Evolutionary conservation across 441 rosid species (phyloP), one percentile per base, ranked within the genome.

Genomic region (Erysimum pusillum): DNA sequence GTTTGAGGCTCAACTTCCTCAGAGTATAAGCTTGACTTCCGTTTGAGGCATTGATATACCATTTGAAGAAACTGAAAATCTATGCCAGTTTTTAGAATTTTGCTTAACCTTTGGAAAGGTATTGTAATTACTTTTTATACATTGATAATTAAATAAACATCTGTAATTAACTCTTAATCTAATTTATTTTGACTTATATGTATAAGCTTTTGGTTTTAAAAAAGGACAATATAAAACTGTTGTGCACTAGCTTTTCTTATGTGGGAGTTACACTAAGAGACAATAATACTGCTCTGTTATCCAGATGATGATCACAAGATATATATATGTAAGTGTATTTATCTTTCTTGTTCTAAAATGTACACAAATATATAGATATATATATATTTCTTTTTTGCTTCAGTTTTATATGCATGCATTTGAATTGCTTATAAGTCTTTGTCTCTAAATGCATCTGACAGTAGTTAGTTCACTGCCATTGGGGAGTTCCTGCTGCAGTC

Each of bases 391-490:
- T n/a, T n/a, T n/a, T n/a, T n/a, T n/a, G n/a, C n/a, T n/a, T n/a
- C n/a, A n/a, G n/a, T n/a, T n/a, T n/a, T n/a, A n/a, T n/a, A n/a
- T n/a, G n/a, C n/a, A n/a, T n/a, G n/a, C 32, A 13, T 36, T 54
- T 64, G 53, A 63, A 12, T 35, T 36, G 34, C 1, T 71, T 74
- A 63, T 81, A 91, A 95, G 81, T 80, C 81, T 79, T 63, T 87
- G 74, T 65, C 87, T 25, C 68, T 84, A 51, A 89, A 76, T 76
- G 71, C 85, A 59, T 69, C 83, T 25, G 83, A 83, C 46, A 85
- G 57, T 28, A 73, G 85, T 39, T 94, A 97, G 98, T 76, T 90
- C 71, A 73, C 75, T 67, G 87, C 87, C 57, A 73, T 92, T 77
- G 84, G 81, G 32, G 81, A 84, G 71, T 84, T 73, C 52, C 63